Evolutionary conservation across 176 grass and related monocot genomes (phyloP), one percentile per base, ranked within the genome.

Genomic region (Triticum urartu): DNA sequence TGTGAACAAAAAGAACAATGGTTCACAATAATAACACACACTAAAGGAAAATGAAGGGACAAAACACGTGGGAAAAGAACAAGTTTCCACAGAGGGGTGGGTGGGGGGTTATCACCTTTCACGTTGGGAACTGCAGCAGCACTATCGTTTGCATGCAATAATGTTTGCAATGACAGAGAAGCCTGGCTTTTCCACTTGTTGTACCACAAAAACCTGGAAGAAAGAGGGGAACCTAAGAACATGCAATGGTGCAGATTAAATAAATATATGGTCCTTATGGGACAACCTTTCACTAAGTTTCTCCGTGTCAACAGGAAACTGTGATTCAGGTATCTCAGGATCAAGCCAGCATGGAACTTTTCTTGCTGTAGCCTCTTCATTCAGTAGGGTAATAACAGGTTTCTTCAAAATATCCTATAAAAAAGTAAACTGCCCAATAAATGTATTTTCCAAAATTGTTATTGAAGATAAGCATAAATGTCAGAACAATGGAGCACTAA

Each of bases 311-410:
- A 98, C 38, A 67, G 93, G 93, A 92, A 94, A 91, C 48, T 93
- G 73, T 77, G 89, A 85, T 59, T 95, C 90, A 48, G 91, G 70
- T 47, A 56, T 69, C 79, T 92, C 88, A 77, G 80, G 86, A 89
- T 98, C 93, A 86, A 98, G 93, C 95, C 95, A 98, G 76, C 78
- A 74, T 28, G 88, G 91, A 88, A 93, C 78, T 89, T 98, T 93
- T 39, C 87, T 83, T 70, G 78, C 9, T 35, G 64, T 84, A 50
- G 78, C 88, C 89, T 93, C 88, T 88, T 92, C 81, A 63, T 89
- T 86, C 69, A 95, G 78, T 61, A 98, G 21, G 70, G 30, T 13
- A 58, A 98, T 94, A 70, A 94, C 39, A 86, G 93, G 89, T 91
- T 77, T 91, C 77, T 89, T 84, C 72, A 98, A 84, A 77, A 89